These are phyloP conservation scores for Smallanthus sonchifolius DNA, from an alignment of 129 eudicot species.

Conservation along the genomic window DNA sequence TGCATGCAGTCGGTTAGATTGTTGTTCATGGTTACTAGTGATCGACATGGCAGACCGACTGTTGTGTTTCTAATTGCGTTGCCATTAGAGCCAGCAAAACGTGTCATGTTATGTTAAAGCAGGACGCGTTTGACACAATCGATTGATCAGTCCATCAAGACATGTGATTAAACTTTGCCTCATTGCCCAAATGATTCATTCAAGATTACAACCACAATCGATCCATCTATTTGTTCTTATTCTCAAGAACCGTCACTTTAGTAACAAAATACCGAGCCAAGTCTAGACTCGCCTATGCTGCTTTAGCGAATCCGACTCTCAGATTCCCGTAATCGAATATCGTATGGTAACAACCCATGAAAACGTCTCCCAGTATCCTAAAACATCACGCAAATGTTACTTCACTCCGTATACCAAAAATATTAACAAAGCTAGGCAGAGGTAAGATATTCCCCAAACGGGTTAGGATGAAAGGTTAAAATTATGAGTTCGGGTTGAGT, in stretches of 20 bases:
- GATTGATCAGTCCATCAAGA: background rate
- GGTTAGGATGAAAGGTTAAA: background rate
- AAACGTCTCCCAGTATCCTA: slow-evolving; percentile 90
- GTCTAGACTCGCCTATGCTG: slow-evolving; percentile 31
- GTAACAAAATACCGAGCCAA: background rate
- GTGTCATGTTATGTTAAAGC: too few species aligned
- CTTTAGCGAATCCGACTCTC: slow-evolving; percentile 74
- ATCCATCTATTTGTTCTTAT: background rate
- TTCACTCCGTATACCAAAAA: background rate
- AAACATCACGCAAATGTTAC: slow-evolving; percentile 10
- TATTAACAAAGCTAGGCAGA: background rate
- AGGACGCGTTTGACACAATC: too few species aligned
- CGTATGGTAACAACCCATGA: slow-evolving; percentile 88
- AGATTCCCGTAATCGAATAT: slow-evolving; percentile 65
- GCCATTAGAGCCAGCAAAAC: too few species aligned
- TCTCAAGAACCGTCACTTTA: background rate
- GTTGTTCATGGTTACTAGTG: too few species aligned
- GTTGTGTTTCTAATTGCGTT: too few species aligned
- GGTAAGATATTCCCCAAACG: too few species aligned
- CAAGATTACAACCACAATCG: background rate
- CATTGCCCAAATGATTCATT: background rate
- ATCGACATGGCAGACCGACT: too few species aligned
- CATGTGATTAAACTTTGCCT: background rate
- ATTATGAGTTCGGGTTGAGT: background rate
- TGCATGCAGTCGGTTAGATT: too few species aligned